These are phyloP conservation scores for Spongospora subterranea DNA, from an alignment of 208 protist species.

Conservation along the genomic window DNA sequence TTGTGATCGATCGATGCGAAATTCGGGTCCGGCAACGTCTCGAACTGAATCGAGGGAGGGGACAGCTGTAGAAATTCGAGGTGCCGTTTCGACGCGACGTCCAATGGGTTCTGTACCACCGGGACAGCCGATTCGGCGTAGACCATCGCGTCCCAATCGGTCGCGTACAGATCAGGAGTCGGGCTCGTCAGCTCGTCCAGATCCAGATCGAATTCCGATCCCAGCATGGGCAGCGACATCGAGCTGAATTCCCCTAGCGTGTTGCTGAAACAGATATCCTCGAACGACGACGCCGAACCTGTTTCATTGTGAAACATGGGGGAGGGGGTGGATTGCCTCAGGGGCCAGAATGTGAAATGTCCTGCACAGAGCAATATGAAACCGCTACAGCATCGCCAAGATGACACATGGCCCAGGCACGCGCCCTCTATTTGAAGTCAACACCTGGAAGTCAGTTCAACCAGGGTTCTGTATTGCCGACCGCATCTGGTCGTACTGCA, in stretches of 20 bases:
- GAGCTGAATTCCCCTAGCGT: neutral
- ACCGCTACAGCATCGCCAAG: no score
- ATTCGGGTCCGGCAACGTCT: neutral
- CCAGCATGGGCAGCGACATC: neutral
- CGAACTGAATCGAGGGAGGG: slow-evolving; percentile 24
- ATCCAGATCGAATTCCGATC: neutral
- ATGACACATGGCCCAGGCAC: no score
- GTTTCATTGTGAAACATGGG: neutral
- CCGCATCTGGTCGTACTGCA: no score
- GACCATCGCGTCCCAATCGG: slow-evolving; percentile 31
- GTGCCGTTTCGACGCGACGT: neutral
- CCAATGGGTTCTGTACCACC: neutral
- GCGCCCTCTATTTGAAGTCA: no score
- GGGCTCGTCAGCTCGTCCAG: slow-evolving; percentile 3
- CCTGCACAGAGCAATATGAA: no score
- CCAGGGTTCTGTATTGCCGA: no score
- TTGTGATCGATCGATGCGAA: neutral
- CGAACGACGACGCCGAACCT: neutral
- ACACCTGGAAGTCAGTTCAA: no score
- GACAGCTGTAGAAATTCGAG: neutral
- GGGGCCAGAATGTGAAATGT: no score
- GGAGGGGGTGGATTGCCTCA: no score
- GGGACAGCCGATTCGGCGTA: neutral
- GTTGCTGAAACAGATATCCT: slow-evolving; percentile 35
- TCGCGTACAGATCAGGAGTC: neutral